Conservation (phyloP, 768 basidiomycete genomes). For the Termitomyces sp. region DNA sequence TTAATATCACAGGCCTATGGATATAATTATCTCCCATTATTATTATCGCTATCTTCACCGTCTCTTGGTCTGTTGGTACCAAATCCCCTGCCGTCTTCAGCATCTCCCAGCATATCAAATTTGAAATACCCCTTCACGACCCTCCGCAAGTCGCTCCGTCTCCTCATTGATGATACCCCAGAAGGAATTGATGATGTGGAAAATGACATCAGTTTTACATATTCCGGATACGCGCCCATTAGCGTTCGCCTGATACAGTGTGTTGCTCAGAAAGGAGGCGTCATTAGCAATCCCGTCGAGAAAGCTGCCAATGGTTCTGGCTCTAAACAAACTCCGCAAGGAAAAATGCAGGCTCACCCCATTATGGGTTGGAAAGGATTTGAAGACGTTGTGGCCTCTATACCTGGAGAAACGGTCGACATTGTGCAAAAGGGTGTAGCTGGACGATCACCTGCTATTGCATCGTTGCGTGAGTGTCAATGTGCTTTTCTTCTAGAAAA, state of each 20-base stretch:
- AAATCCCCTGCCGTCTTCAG: slow-evolving; percentile 60
- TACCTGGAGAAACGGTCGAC: slow-evolving; percentile 89
- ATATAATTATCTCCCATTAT: slow-evolving; percentile 65
- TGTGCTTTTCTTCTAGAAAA: not conserved
- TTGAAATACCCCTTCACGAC: slow-evolving; percentile 68
- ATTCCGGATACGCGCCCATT: slow-evolving; percentile 96
- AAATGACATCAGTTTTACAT: slow-evolving; percentile 94
- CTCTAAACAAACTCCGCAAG: slow-evolving; percentile 28
- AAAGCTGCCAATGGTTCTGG: slow-evolving; percentile 32
- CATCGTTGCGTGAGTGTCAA: slow-evolving; percentile 30
- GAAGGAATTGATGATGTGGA: slow-evolving; percentile 80
- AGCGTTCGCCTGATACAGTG: slow-evolving; percentile 91
- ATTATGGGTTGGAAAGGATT: slow-evolving; percentile 98
- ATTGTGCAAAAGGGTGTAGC: slow-evolving; percentile 47
- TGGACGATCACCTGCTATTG: slow-evolving; percentile 24
- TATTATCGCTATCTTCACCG: slow-evolving; percentile 62
- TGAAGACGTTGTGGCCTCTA: slow-evolving; percentile 79
- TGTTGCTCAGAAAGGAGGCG: slow-evolving; percentile 85
- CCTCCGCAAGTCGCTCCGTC: slow-evolving; percentile 79
- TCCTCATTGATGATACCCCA: slow-evolving; percentile 86
- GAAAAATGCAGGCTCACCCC: slow-evolving; percentile 80
- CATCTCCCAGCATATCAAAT: slow-evolving; percentile 33
- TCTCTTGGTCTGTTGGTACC: slow-evolving; percentile 67
- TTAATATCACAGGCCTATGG: slow-evolving; percentile 60
- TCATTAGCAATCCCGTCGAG: slow-evolving; percentile 76